These are phyloP conservation scores for Physocladia obscura DNA, from an alignment of 192 early-diverging fungal genomes.

Conservation along the genomic window DNA sequence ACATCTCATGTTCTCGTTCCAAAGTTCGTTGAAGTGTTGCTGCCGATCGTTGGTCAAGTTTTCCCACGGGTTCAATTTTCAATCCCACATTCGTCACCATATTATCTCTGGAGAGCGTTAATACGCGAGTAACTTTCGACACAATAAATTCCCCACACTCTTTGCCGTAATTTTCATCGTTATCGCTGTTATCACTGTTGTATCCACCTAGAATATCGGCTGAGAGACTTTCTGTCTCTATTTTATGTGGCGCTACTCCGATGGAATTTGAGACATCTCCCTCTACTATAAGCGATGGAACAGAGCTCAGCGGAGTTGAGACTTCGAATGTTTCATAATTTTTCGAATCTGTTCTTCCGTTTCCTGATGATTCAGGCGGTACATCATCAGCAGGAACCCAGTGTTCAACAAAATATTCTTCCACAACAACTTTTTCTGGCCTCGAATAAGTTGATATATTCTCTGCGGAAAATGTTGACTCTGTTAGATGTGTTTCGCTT, in stretches of 20 bases:
- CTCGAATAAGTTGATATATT: no score
- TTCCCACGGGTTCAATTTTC: slow-evolving; percentile 7
- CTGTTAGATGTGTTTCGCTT: no score
- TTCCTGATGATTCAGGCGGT: no score
- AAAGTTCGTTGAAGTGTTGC: not conserved
- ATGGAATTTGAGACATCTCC: no score
- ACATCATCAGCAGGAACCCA: slow-evolving; percentile 9
- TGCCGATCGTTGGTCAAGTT: not conserved
- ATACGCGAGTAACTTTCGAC: slow-evolving; percentile 10
- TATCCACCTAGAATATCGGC: not conserved
- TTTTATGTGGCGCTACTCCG: no score
- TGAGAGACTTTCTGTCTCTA: no score
- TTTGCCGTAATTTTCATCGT: not conserved
- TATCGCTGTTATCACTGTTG: no score
- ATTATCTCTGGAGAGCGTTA: not conserved
- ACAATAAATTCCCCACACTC: not conserved
- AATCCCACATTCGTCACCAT: not conserved
- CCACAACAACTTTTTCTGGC: not conserved
- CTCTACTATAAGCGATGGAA: no score
- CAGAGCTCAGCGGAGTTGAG: no score
- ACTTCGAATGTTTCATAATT: no score
- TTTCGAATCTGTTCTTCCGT: not conserved
- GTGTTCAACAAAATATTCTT: slow-evolving; percentile 22
- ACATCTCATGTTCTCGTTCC: not conserved
- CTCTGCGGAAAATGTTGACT: no score